A percentile compares a stretch with the other conserved stretches of the same genome.
phyloP scores from a whole-genome alignment of 768 basidiomycete species.

The Panaeolus cyanescens region DNA sequence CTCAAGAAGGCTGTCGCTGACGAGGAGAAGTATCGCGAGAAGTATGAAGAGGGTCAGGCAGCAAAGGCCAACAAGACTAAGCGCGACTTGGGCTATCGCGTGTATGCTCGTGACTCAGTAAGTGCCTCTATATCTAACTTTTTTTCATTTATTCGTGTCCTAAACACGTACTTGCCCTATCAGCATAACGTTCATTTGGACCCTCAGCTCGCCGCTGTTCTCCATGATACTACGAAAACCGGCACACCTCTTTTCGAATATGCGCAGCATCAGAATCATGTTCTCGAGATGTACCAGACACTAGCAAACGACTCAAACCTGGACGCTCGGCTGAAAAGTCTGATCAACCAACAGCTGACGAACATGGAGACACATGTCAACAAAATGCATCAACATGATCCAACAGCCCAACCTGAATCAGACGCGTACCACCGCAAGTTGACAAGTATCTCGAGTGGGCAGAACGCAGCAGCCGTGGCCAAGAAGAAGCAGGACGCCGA shows the following conservation, averaged over 20 bases:
- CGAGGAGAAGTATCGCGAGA: neutral
- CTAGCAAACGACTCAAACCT: neutral
- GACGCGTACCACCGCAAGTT: neutral
- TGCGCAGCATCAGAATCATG: neutral
- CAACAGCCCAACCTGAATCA: neutral
- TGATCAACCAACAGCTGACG: neutral
- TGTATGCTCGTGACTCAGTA: neutral
- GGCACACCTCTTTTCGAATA: neutral
- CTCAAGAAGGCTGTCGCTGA: neutral
- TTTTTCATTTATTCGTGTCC: too few relatives aligned
- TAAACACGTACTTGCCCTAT: too few relatives aligned
- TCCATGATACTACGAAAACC: neutral
- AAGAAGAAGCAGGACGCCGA: neutral
- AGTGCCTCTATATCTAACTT: neutral
- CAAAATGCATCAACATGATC: too few relatives aligned
- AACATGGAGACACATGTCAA: neutral
- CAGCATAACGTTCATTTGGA: neutral
- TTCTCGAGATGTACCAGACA: neutral
- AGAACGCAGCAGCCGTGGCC: neutral
- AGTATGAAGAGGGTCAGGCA: neutral
- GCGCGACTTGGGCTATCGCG: neutral
- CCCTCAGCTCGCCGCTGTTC: neutral
- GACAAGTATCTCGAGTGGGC: neutral
- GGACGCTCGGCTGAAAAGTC: neutral
- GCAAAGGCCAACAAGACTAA: neutral